These are phyloP conservation scores for Phalaenopsis aphrodite DNA, from an alignment of 106 monocot species.

Conservation along the genomic window DNA sequence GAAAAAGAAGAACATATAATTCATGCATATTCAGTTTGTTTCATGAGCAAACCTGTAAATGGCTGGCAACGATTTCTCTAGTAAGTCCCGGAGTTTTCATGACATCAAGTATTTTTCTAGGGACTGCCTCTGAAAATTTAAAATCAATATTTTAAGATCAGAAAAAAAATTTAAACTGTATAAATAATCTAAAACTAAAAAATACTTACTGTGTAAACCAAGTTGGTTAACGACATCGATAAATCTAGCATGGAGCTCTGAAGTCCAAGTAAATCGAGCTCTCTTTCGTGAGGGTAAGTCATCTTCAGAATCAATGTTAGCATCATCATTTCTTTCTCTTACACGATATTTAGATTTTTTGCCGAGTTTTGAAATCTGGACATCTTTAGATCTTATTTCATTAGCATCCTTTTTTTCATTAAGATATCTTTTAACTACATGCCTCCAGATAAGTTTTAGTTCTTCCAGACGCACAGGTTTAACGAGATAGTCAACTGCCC, in stretches of 20 bases:
- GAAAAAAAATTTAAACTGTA: neutral
- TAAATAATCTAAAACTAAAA: neutral
- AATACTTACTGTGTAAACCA: too few relatives aligned
- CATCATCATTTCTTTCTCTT: constrained; percentile 42
- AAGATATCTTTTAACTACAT: constrained; percentile 22
- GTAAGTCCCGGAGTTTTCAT: constrained; percentile 29
- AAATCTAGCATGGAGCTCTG: constrained; percentile 55
- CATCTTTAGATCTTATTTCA: neutral
- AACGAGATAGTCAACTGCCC: constrained; percentile 15
- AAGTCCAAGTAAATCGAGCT: constrained; percentile 39
- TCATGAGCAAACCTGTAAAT: constrained; percentile 18
- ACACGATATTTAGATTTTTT: constrained; percentile 66
- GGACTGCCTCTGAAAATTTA: constrained; percentile 25
- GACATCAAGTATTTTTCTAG: constrained; percentile 31
- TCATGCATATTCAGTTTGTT: too few relatives aligned
- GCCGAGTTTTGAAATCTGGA: neutral
- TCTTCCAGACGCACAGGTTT: too few relatives aligned
- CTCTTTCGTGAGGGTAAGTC: constrained; percentile 17
- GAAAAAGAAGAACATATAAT: too few relatives aligned
- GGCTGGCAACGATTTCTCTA: constrained; percentile 37
- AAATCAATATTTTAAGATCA: neutral
- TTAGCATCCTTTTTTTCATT: constrained; percentile 36
- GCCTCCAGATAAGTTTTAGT: too few relatives aligned
- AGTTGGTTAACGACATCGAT: constrained; percentile 11
- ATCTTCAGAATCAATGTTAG: constrained; percentile 31